A percentile compares a stretch with the other conserved stretches of the same genome.
Evolutionary conservation across 345 rosid species (phyloP).

Genomic region (Aegle marmelos): DNA sequence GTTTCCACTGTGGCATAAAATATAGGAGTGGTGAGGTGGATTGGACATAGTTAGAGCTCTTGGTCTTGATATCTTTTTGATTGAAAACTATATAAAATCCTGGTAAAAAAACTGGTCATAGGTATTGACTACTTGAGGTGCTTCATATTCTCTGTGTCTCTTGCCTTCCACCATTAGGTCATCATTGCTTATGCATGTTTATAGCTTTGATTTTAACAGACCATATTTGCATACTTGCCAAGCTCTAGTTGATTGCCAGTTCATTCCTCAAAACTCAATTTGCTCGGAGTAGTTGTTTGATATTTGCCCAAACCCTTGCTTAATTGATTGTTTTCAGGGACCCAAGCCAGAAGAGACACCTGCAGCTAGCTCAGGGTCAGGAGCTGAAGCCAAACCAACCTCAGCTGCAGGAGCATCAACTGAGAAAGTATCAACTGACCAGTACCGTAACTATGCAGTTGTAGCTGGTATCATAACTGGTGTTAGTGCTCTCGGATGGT

Average conservation of each 20-base stretch:
- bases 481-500: slow-evolving; percentile 84
- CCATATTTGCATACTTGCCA: not conserved
- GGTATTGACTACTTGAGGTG: not conserved
- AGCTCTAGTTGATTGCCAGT: not conserved
- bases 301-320: not conserved
- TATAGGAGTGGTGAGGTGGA: not conserved
- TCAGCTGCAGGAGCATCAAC: slow-evolving; percentile 50
- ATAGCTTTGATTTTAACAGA: not conserved
- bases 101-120: not conserved
- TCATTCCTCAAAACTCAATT: not conserved
- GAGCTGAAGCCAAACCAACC: slow-evolving; percentile 41
- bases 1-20: not conserved
- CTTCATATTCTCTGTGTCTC: not conserved
- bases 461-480: slow-evolving; percentile 65
- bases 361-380: slow-evolving; percentile 36
- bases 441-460: slow-evolving; percentile 75
- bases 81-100: not conserved
- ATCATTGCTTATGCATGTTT: not conserved
- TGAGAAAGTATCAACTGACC: slow-evolving; percentile 69
- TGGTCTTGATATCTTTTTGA: not conserved
- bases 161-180: not conserved
- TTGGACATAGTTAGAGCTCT: not conserved
- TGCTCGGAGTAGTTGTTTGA: not conserved
- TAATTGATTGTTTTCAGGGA: slow-evolving; percentile 43
- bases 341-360: slow-evolving; percentile 64